Evolutionary conservation across 495 filamentous ascomycete genomes (phyloP).

Genomic region (Lepraria neglecta): DNA sequence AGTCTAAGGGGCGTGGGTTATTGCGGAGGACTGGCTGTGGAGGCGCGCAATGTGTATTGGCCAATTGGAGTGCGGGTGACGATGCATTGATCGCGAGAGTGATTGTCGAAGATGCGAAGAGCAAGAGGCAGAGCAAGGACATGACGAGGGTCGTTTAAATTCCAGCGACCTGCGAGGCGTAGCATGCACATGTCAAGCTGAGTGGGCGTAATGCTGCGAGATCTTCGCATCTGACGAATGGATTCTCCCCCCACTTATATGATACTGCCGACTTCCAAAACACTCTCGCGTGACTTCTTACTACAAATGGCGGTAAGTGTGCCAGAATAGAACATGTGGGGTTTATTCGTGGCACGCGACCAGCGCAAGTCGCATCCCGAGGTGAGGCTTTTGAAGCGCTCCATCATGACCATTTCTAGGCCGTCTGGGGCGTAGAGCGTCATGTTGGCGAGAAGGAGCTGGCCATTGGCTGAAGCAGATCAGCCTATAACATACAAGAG

Average conservation of each 20-base stretch:
- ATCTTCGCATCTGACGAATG: not conserved
- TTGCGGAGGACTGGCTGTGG: not conserved
- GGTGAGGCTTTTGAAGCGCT: slow-evolving; percentile 29
- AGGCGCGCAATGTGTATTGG: not conserved
- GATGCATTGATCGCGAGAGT: not conserved
- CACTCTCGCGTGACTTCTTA: not conserved
- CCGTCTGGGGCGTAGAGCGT: slow-evolving; percentile 34
- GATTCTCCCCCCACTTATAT: not conserved
- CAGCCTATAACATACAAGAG: not conserved
- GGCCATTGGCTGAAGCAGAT: slow-evolving; percentile 23
- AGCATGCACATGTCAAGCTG: not conserved
- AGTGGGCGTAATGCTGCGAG: not conserved
- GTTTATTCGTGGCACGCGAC: not conserved
- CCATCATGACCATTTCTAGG: slow-evolving; percentile 33
- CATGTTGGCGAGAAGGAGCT: slow-evolving; percentile 34
- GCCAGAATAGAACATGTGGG: not conserved
- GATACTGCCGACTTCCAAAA: not conserved
- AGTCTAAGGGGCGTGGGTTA: not conserved
- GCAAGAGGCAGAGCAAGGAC: not conserved
- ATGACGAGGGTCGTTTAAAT: not conserved
- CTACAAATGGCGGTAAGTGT: not conserved
- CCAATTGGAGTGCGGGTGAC: not conserved
- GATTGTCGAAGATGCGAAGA: not conserved
- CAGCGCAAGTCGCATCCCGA: not conserved
- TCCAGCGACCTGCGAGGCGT: not conserved